Base-by-base conservation (phyloP, 331 rosid genomes). In the Quercus tomentella region DNA sequence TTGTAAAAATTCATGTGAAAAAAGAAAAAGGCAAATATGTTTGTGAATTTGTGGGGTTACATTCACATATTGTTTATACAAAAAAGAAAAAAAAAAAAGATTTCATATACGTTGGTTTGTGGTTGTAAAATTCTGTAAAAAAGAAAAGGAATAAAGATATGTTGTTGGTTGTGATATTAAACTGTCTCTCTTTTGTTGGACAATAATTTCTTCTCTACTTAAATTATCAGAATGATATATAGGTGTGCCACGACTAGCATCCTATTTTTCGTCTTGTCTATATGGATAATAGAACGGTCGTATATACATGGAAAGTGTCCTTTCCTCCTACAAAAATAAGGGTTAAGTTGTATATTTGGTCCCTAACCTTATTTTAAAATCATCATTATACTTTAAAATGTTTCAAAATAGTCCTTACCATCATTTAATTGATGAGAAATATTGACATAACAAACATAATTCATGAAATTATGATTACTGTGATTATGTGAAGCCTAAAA, bases 101-200 rank as follows among this genome's bases (percentile, higher is more conserved):
- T 26, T 26, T 4, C 7, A 63, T 28, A 6, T 49, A 2, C 22
- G 41, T 16, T 63, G 70, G 37, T 63, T 63, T 28, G 70, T 63
- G 10, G 43, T 15, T 63, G 70, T 63, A 63, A 28, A 63, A 20
- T 60, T 28, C 16, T 7, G 16, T 2, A 16, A 85, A 86, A 76
- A 57, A 88, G 77, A 66, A 72, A 83, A 68, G 69, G 62, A 60
- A 72, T 41, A 10, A 49, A 49, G 55, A 12, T 22, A 16, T 71
- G 55, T 76, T 66, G 57, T 26, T 83, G 82, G 55, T 85, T 78
- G 69, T 86, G 77, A 56, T 85, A n/a, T 54, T 45, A 17, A 71
- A 60, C 30, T 17, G 45, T 37, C 25, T 26, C 57, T 69, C 57
- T 45, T 31, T 14, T 25, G 18, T 49, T 49, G 55, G 55, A 49